Conservation (phyloP, 331 rosid genomes). For the Malus hybrid region DNA sequence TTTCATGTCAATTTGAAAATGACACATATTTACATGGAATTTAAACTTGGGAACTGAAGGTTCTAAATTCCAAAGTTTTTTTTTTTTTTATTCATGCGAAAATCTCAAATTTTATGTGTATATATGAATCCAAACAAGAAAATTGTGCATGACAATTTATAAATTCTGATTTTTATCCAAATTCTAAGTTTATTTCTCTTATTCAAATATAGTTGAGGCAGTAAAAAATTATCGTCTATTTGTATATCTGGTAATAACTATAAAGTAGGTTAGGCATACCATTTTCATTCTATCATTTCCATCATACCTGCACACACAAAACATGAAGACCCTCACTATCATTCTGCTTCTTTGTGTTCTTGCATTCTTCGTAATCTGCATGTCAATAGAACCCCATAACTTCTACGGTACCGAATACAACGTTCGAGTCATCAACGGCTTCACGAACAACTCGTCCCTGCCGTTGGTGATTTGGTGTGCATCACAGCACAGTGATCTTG, state of each 20-base stretch:
- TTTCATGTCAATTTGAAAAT: no score
- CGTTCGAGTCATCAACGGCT: conserved; percentile 66
- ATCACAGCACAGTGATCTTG: conserved; percentile 52
- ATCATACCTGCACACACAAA: not conserved
- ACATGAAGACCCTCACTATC: conserved; percentile 1
- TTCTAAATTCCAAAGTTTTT: no score
- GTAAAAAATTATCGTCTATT: not conserved
- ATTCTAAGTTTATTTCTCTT: no score
- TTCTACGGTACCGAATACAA: conserved; percentile 34
- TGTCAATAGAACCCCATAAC: conserved; percentile 24
- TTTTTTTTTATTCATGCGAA: no score
- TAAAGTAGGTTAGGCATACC: not conserved
- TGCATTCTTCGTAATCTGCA: conserved; percentile 19
- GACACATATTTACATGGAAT: no score
- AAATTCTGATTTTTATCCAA: no score
- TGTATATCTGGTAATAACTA: not conserved
- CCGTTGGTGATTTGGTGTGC: conserved; percentile 86
- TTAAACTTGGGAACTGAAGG: no score
- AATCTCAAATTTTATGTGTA: no score
- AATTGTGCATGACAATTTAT: no score
- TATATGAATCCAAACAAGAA: not conserved
- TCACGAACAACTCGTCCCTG: conserved; percentile 59
- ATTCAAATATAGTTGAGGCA: not conserved
- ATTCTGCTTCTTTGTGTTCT: conserved; percentile 7
- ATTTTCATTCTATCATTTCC: not conserved